phyloP scores from a whole-genome alignment of 164 flowering plant species.

The Aristolochia californica region DNA sequence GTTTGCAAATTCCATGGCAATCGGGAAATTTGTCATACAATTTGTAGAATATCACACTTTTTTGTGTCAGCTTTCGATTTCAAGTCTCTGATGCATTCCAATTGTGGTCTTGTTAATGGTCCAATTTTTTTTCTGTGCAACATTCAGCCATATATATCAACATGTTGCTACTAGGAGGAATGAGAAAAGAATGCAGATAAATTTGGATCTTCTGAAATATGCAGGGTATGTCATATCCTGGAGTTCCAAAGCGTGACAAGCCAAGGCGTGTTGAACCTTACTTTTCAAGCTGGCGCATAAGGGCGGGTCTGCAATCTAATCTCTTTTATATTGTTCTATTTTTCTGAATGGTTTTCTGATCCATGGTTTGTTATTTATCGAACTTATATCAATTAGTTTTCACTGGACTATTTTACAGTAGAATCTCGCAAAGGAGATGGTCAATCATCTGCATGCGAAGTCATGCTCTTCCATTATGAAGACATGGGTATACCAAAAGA shows the following conservation, averaged over 20 bases:
- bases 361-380: background rate
- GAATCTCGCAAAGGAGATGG: constrained; percentile 87
- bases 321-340: background rate
- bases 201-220: constrained; percentile 1
- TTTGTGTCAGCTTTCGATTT: no score
- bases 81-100: no score
- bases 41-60: no score
- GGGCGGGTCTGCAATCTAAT: constrained; percentile 43
- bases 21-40: no score
- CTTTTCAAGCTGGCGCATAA: constrained; percentile 90
- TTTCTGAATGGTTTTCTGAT: background rate
- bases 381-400: background rate
- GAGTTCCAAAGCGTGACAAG: constrained; percentile 63
- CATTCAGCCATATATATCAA: no score
- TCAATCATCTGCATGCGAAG: constrained; percentile 80
- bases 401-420: constrained; percentile 30
- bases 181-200: no score
- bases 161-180: no score
- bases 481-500: constrained; percentile 99
- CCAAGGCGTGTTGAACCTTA: constrained; percentile 94
- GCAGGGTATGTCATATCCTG: constrained; percentile 77
- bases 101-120: no score
- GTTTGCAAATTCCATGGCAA: no score
- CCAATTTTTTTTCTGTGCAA: no score
- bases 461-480: constrained; percentile 76